Conservation (phyloP, 2,329 filamentous ascomycete species). For the Clarireedia sp. region DNA sequence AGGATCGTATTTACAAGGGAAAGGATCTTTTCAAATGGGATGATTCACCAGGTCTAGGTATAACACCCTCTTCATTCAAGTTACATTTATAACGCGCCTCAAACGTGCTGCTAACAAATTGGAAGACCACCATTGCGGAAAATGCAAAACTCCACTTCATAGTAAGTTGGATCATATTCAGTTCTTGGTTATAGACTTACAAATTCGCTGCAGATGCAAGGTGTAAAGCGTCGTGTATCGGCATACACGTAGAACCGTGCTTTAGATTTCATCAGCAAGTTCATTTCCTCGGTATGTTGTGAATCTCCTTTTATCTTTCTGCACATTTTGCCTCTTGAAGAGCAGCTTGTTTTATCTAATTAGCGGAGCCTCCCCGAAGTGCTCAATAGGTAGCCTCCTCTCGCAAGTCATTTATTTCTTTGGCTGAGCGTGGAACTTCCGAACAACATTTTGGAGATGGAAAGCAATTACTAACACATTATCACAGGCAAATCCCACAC, state of each 20-base stretch:
- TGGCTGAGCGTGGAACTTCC: no score
- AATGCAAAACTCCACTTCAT: slow-evolving; percentile 25
- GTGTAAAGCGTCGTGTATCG: slow-evolving; percentile 27
- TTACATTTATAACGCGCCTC: background rate
- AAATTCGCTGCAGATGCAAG: slow-evolving; percentile 18
- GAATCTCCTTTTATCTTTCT: background rate
- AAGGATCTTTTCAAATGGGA: slow-evolving; percentile 28
- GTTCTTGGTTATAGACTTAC: background rate
- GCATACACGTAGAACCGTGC: slow-evolving; percentile 30
- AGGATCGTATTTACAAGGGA: slow-evolving; percentile 25
- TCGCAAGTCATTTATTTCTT: no score
- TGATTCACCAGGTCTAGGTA: slow-evolving; percentile 27
- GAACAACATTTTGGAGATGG: no score
- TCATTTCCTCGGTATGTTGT: slow-evolving; percentile 27
- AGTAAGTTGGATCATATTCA: slow-evolving; percentile 15
- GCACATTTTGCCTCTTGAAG: background rate
- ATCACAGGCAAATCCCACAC: slow-evolving; percentile 26
- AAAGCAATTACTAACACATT: background rate
- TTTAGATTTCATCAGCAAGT: slow-evolving; percentile 29
- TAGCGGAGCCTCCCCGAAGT: no score
- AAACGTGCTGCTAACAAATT: slow-evolving; percentile 10
- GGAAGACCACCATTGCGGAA: slow-evolving; percentile 29
- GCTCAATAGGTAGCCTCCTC: no score
- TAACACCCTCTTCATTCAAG: background rate
- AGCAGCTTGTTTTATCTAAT: background rate